A percentile compares a stretch with the other conserved stretches of the same genome.
phyloP scores from a whole-genome alignment of 177 flowering plant genomes.

The Vitis hybrid region DNA sequence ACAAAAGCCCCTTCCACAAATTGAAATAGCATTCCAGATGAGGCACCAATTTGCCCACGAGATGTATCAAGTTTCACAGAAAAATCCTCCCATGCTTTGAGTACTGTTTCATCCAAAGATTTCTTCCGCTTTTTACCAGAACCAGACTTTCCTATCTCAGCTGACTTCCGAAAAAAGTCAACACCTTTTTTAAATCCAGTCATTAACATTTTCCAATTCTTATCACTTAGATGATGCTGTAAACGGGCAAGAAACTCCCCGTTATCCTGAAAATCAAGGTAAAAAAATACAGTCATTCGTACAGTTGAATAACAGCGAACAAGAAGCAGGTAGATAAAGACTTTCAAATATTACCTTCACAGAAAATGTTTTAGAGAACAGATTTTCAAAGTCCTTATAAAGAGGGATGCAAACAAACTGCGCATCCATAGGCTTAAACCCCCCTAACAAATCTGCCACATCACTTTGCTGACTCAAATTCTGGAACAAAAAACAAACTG shows the following conservation, averaged over 20 bases:
- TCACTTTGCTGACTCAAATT: slow-evolving; percentile 99
- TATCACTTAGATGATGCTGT: slow-evolving; percentile 30
- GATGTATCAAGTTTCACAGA: slow-evolving; percentile 53
- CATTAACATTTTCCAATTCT: slow-evolving; percentile 65
- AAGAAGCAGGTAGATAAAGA: not conserved
- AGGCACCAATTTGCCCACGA: slow-evolving; percentile 47
- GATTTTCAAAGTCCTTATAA: slow-evolving; percentile 66
- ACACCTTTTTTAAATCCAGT: slow-evolving; percentile 40
- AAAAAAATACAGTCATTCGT: not conserved
- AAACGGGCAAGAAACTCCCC: slow-evolving; percentile 32
- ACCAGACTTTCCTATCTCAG: slow-evolving; percentile 32
- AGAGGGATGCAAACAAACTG: slow-evolving; percentile 63
- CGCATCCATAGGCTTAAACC: slow-evolving; percentile 85
- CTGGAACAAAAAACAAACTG: slow-evolving; percentile 37
- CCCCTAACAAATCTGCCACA: slow-evolving; percentile 86
- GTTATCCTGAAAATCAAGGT: slow-evolving; percentile 48
- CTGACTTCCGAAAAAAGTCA: slow-evolving; percentile 21
- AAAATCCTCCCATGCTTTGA: slow-evolving; percentile 61
- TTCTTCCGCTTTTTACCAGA: slow-evolving; percentile 69
- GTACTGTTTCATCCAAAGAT: slow-evolving; percentile 37
- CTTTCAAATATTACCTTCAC: slow-evolving; percentile 39
- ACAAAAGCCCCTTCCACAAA: slow-evolving; percentile 96
- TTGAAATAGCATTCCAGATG: slow-evolving; percentile 79
- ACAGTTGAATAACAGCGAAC: not conserved
- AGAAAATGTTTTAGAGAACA: slow-evolving; percentile 58